Base-by-base conservation (phyloP, 2,329 filamentous ascomycete species). In the Phyllosticta paracitricarpa region DNA sequence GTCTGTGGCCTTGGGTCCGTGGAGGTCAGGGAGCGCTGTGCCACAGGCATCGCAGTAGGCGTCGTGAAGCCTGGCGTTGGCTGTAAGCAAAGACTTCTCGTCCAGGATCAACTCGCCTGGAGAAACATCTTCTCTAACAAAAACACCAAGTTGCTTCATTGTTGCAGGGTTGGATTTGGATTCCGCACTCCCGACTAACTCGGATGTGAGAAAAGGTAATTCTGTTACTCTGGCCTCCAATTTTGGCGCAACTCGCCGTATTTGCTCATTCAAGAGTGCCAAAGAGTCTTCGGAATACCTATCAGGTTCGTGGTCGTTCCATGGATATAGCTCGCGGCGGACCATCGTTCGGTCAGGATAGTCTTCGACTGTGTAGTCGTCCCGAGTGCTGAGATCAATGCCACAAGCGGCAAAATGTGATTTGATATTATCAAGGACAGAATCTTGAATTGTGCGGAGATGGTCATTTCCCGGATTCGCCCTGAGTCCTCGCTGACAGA, bases 1-100 rank as follows among this genome's bases (percentile, higher is more conserved):
- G n/a, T 64, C 61, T 12, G 48, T 56, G 1, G 62, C 55, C 10
- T 58, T 51, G 12, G 68, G 64, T 17, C 55, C 26, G 1, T 64
- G 62, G 2, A 63, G 61, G 26, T 64, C 63, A 0, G 89, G 89
- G 5, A 95, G 81, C 25, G 84, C 83, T 7, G 82, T 81, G 68
- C 91, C 91, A 73, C 93, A 97, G 14, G 91, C 91, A 73, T 97
- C 93, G 73, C 93, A 97, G 30, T 93, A 82, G 4, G 88, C 81
- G 64, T 96, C 91, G 70, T 95, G 91, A 12, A 94, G 82, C 30
- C 91, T 86, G 71, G 94, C 94, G 67, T 93, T 94, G 54, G 90
- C 92, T 1, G 92, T 96, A 51, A 99, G 78, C 7, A 96, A 82
- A 8, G 91, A 94, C 63, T 88, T 89, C 70, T 99, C 94, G 56